Percentiles rank a stretch among this genome's conserved stretches.
phyloP scores from a whole-genome alignment of 2,329 filamentous ascomycete species.

The Penicillium psychrosexuale region DNA sequence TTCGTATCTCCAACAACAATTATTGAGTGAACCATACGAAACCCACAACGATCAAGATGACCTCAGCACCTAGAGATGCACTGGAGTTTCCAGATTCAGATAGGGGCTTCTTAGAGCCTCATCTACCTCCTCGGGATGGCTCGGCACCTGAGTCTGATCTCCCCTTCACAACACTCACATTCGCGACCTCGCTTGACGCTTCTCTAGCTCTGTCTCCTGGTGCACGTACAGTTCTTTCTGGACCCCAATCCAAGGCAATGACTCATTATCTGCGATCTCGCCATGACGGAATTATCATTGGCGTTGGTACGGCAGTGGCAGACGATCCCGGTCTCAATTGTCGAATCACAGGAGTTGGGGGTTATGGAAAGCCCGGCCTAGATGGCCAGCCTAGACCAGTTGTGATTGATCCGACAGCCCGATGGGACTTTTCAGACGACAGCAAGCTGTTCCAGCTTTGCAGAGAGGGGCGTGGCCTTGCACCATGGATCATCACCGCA shows the following conservation, averaged over 20 bases:
- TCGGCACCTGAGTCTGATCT: constrained; percentile 21
- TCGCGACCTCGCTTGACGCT: constrained; percentile 81
- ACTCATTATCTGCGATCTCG: constrained; percentile 85
- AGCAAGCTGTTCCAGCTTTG: constrained; percentile 66
- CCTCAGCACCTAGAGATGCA: constrained; percentile 21
- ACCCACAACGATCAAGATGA: not conserved
- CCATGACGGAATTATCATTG: constrained; percentile 82
- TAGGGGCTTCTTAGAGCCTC: constrained; percentile 45
- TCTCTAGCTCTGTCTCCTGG: constrained; percentile 71
- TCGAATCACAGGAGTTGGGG: constrained; percentile 60
- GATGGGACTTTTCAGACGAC: constrained; percentile 62
- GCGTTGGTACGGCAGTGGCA: constrained; percentile 76
- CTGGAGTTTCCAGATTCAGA: constrained; percentile 41
- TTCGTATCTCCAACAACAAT: not conserved
- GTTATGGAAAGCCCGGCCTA: constrained; percentile 51
- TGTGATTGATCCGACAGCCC: constrained; percentile 69
- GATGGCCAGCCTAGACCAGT: constrained; percentile 70
- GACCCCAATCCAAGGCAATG: constrained; percentile 81
- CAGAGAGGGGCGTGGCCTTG: constrained; percentile 60
- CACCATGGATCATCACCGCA: constrained; percentile 64
- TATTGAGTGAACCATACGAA: not conserved
- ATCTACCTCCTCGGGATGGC: constrained; percentile 39
- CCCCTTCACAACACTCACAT: constrained; percentile 72
- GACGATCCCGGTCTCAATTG: constrained; percentile 87
- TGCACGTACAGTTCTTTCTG: constrained; percentile 73